These are phyloP conservation scores for Phytophthora kernoviae DNA, from an alignment of 352 stramenopile genomes.

Conservation along the genomic window DNA sequence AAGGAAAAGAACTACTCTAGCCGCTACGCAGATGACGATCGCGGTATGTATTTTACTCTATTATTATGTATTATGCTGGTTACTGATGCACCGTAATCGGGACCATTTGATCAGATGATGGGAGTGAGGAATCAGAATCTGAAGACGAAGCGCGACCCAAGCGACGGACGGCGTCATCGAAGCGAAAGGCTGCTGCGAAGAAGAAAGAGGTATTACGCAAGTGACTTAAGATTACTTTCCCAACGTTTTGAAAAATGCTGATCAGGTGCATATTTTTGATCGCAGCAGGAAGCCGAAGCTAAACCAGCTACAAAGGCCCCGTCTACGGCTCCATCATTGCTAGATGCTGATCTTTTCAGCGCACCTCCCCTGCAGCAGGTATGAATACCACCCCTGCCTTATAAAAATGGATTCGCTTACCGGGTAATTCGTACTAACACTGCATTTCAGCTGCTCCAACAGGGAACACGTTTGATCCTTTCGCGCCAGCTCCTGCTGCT, in stretches of 20 bases:
- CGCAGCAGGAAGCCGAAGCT: constrained; percentile 40
- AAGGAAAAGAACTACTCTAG: constrained; percentile 76
- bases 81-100: constrained; percentile 2
- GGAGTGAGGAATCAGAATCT: constrained; percentile 71
- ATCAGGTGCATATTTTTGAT: constrained; percentile 1
- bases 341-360: constrained; percentile 83
- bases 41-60: constrained; percentile 17
- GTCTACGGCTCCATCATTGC: constrained; percentile 65
- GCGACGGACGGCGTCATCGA: constrained; percentile 67
- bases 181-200: constrained; percentile 59
- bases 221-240: constrained; percentile 1
- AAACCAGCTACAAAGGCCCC: constrained; percentile 54
- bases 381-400: constrained; percentile 12
- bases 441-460: constrained; percentile 22
- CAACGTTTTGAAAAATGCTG: not conserved
- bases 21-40: constrained; percentile 68
- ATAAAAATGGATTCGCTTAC: not conserved
- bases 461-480: constrained; percentile 71
- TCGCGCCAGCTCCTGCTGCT: constrained; percentile 45
- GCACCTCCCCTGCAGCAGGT: constrained; percentile 40
- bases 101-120: constrained; percentile 44
- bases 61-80: not conserved
- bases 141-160: constrained; percentile 67
- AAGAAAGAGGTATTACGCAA: constrained; percentile 67
- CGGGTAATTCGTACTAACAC: constrained; percentile 3